Conservation (phyloP, 768 basidiomycete species). For the Russula earlei region DNA sequence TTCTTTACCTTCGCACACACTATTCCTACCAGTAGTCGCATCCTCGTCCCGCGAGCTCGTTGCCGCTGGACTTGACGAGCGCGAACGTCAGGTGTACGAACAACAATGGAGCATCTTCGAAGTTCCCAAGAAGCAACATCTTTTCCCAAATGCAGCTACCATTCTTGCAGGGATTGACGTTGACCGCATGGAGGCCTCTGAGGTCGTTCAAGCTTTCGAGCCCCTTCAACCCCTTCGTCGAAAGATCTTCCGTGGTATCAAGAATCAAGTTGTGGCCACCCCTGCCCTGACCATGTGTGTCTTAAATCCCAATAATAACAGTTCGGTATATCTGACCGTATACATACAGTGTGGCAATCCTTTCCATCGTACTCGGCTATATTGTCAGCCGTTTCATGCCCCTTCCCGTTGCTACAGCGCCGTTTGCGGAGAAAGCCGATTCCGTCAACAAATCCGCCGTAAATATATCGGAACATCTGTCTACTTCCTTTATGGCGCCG, state of each 20-base stretch:
- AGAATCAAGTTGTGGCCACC: constrained; percentile 39
- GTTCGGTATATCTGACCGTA: not conserved
- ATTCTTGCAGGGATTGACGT: constrained; percentile 12
- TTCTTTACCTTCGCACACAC: constrained; percentile 32
- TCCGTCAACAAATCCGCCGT: constrained; percentile 6
- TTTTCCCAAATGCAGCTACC: constrained; percentile 25
- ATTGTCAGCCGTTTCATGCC: constrained; percentile 27
- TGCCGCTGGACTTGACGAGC: constrained; percentile 17
- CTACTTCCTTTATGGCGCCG: constrained; percentile 2
- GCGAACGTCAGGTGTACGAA: constrained; percentile 25
- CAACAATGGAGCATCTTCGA: constrained; percentile 26
- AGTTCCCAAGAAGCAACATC: constrained; percentile 22
- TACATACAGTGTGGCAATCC: constrained; percentile 49
- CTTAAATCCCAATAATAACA: not conserved
- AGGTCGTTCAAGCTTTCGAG: constrained; percentile 14
- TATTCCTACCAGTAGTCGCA: constrained; percentile 50
- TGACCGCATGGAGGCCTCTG: constrained; percentile 7
- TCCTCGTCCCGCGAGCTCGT: constrained; percentile 20
- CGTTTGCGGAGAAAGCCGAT: constrained; percentile 20
- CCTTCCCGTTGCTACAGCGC: constrained; percentile 30
- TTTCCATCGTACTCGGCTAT: constrained; percentile 59
- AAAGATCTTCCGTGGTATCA: constrained; percentile 26
- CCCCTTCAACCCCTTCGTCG: constrained; percentile 16
- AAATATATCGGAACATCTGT: constrained; percentile 13
- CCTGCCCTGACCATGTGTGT: constrained; percentile 63